Percentiles rank a stretch among this genome's conserved stretches.
phyloP scores from a whole-genome alignment of 1,284 basidiomycete genomes.

The Trametes hirsuta region DNA sequence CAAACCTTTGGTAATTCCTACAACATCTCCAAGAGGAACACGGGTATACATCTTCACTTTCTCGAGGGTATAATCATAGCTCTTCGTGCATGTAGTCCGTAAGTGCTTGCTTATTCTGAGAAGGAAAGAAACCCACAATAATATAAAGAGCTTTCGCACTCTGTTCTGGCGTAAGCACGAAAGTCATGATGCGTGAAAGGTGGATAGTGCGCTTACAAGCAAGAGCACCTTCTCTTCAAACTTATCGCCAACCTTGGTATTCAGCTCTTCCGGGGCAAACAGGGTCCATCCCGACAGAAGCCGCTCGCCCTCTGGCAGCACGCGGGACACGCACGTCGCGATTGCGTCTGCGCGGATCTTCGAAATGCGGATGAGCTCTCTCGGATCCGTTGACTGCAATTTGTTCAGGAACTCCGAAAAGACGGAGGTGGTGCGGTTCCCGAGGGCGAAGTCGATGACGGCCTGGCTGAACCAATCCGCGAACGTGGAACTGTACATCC shows the following conservation, averaged over 20 bases:
- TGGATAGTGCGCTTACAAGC: constrained; percentile 58
- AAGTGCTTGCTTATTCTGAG: constrained; percentile 3
- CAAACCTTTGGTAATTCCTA: constrained; percentile 81
- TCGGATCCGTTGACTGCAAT: constrained; percentile 86
- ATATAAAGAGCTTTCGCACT: constrained; percentile 69
- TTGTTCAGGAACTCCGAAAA: constrained; percentile 92
- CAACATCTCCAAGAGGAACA: constrained; percentile 83
- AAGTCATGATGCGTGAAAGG: neutral
- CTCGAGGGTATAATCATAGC: constrained; percentile 90
- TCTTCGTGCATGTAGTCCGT: constrained; percentile 43
- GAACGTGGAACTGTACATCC: constrained; percentile 86
- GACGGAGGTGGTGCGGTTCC: constrained; percentile 81
- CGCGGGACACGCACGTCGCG: constrained; percentile 81
- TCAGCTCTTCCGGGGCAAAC: constrained; percentile 81
- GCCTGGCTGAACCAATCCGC: constrained; percentile 97
- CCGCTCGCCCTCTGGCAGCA: constrained; percentile 81
- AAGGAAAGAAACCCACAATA: constrained; percentile 47
- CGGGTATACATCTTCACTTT: constrained; percentile 91
- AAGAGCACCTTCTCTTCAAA: constrained; percentile 94
- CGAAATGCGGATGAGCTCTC: constrained; percentile 85
- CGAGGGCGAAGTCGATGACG: constrained; percentile 90
- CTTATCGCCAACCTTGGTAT: constrained; percentile 70
- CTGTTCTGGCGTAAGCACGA: constrained; percentile 37
- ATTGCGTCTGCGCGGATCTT: constrained; percentile 90
- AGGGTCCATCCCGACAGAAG: constrained; percentile 90